Evolutionary conservation across 2,329 filamentous ascomycete genomes (phyloP), one percentile per base, ranked within the genome.

Genomic region (Colletotrichum truncatum): DNA sequence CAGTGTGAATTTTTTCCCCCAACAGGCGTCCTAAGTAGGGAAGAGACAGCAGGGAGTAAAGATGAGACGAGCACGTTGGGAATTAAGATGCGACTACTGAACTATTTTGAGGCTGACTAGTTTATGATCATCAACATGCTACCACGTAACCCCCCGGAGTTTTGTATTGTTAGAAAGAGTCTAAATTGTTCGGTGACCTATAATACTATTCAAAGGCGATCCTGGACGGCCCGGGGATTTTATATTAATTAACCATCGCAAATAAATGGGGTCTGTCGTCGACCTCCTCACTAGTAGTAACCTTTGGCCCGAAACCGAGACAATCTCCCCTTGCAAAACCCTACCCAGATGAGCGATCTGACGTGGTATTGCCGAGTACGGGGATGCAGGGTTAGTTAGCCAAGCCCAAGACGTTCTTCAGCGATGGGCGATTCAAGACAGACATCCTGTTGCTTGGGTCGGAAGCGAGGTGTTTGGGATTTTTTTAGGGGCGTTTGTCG

Each of bases 391-490:
- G 41, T 28, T 48, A n/a, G n/a, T n/a, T n/a, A n/a, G 39, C 14
- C 30, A 25, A 28, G 48, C 48, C 48, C 48, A 38, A 32, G 38
- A 52, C 26, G 8, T 26, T 36, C 21, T 25, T 62, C 51, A 57
- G 41, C 45, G 6, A 28, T 10, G 21, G 11, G 11, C 28, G 54
- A 59, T 21, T 46, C 45, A 38, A 51, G 28, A 46, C 30, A 36
- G 21, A 59, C 60, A 32, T 26, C 30, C 36, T 32, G 52, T 32
- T 58, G 60, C 34, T 36, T 26, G 18, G 25, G 10, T 18, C 28
- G 16, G 49, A 21, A 38, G 57, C 52, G 53, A 30, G n/a, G 48
- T 45, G 54, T 45, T 59, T 64, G 18, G 26, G 23, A 46, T n/a
- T 39, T 48, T 36, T 48, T 14, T 43, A 12, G 41, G 38, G 21